Conservation (phyloP, 2,329 filamentous ascomycete species). For the Colletotrichum sp. region DNA sequence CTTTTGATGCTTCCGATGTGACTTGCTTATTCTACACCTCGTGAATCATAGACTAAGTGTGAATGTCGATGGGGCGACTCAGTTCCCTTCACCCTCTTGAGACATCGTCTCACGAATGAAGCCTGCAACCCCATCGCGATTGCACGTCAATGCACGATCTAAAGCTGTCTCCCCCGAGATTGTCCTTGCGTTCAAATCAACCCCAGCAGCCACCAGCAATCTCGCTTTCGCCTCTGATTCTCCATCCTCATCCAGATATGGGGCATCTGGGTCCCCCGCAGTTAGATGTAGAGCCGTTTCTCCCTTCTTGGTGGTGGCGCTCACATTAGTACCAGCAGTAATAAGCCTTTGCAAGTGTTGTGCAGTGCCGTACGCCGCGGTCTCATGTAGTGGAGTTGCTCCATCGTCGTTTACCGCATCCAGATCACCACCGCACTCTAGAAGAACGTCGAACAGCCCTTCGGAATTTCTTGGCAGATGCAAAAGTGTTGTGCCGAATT, state of each 20-base stretch:
- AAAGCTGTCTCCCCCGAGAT: background rate
- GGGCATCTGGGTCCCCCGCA: background rate
- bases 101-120: background rate
- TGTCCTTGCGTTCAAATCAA: background rate
- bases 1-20: too few species aligned
- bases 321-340: background rate
- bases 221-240: background rate
- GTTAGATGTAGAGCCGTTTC: background rate
- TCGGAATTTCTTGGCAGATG: background rate
- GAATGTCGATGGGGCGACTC: too few species aligned
- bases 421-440: background rate
- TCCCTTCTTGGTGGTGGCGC: background rate
- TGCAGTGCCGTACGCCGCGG: background rate
- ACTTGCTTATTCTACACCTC: too few species aligned
- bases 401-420: background rate
- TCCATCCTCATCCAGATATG: background rate
- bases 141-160: background rate
- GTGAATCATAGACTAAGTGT: too few species aligned
- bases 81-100: background rate
- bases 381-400: background rate
- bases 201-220: background rate
- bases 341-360: background rate
- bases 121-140: background rate
- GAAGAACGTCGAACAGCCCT: background rate
- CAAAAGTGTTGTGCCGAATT: background rate